Conservation (phyloP, 31 red algal genomes). For the Odonthalia washingtoniensis region DNA sequence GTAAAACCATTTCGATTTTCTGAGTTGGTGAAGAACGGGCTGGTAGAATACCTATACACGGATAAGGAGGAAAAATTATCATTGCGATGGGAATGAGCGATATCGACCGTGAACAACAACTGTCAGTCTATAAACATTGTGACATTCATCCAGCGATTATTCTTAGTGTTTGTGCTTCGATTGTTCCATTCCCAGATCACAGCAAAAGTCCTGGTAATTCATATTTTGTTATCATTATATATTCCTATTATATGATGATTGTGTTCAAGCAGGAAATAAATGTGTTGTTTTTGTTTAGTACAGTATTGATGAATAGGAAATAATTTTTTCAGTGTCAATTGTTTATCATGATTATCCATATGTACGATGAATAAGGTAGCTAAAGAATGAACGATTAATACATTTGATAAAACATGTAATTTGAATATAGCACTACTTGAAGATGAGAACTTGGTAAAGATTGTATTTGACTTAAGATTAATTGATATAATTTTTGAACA, state of each 20-base stretch:
- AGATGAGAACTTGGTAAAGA: no score
- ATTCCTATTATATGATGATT: no score
- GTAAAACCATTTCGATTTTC: conserved; percentile 44
- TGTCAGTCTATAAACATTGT: conserved; percentile 89
- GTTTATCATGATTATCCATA: no score
- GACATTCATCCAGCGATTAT: conserved; percentile 99
- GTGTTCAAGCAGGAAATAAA: no score
- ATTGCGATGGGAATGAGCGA: conserved; percentile 95
- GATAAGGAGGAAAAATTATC: conserved; percentile 98
- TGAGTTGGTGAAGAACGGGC: conserved; percentile 48
- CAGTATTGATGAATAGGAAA: conserved; percentile 98
- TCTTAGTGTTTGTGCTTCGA: conserved; percentile 95
- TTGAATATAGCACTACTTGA: no score
- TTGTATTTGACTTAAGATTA: no score
- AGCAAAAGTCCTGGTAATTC: conserved; percentile 98
- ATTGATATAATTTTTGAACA: no score
- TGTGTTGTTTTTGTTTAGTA: no score
- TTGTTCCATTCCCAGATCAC: conserved; percentile 96
- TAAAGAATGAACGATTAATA: no score
- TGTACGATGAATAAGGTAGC: conserved; percentile 85
- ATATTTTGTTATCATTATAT: no score
- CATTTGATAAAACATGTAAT: no score
- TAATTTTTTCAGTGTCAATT: no score
- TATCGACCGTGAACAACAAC: conserved; percentile 70
- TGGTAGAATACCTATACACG: conserved; percentile 95